These are phyloP conservation scores for Handroanthus guayacan DNA, from an alignment of 257 asterid genomes.

Conservation along the genomic window DNA sequence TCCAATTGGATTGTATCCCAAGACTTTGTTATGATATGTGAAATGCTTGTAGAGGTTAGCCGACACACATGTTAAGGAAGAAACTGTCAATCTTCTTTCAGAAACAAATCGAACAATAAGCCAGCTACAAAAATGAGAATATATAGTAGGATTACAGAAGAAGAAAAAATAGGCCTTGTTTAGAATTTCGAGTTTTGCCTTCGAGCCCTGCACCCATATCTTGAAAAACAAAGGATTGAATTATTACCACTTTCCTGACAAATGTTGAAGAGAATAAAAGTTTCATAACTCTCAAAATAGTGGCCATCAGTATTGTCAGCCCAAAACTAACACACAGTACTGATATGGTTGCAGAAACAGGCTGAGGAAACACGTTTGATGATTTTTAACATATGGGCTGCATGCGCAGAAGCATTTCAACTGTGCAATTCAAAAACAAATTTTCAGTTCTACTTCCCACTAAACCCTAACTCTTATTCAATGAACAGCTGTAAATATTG, in stretches of 20 bases:
- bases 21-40: not conserved
- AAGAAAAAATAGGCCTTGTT: not conserved
- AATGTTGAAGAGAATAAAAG: not conserved
- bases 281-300: too few relatives aligned
- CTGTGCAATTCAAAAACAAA: not conserved
- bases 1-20: not conserved
- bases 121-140: not conserved
- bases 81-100: not conserved
- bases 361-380: not conserved
- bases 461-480: not conserved
- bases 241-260: not conserved
- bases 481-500: not conserved
- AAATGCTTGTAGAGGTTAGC: not conserved
- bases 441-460: conserved; percentile 5
- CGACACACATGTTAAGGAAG: not conserved
- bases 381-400: not conserved
- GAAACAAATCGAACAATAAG: not conserved
- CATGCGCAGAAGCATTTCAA: not conserved
- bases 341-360: not conserved
- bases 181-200: not conserved
- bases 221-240: not conserved
- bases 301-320: not conserved
- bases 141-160: not conserved
- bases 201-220: not conserved
- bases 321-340: not conserved